Evolutionary conservation across 768 basidiomycete genomes (phyloP).

Genomic region (Rhizopogon roseolus): DNA sequence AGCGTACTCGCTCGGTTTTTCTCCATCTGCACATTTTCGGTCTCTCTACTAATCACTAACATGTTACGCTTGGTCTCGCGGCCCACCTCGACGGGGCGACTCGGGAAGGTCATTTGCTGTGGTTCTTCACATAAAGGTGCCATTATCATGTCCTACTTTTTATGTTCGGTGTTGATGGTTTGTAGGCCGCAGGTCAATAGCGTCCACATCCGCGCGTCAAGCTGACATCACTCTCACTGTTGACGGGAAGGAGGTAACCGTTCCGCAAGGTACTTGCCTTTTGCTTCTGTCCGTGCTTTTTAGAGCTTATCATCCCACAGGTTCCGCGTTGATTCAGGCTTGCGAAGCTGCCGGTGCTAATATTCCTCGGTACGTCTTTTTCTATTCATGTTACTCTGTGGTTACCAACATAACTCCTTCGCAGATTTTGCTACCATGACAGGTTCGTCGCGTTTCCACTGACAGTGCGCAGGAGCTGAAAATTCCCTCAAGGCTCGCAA

Average conservation of each 20-base stretch:
- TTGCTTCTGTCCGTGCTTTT: neutral
- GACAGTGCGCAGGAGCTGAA: conserved; percentile 1
- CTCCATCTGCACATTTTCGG: conserved; percentile 11
- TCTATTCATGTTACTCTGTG: neutral
- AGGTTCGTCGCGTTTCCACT: conserved; percentile 38
- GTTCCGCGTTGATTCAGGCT: conserved; percentile 94
- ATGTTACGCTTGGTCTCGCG: conserved; percentile 74
- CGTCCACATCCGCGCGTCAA: conserved; percentile 59
- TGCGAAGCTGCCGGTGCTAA: conserved; percentile 85
- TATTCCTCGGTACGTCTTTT: conserved; percentile 61
- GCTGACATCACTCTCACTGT: conserved; percentile 90
- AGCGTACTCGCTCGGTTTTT: conserved; percentile 15
- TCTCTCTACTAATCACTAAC: conserved; percentile 15
- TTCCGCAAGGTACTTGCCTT: conserved; percentile 75
- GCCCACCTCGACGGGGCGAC: conserved; percentile 62
- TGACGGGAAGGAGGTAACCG: conserved; percentile 96
- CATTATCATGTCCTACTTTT: neutral
- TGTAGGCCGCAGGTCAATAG: conserved; percentile 56
- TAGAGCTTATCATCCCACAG: conserved; percentile 32
- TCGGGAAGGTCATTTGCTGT: conserved; percentile 56
- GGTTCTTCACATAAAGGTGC: conserved; percentile 32
- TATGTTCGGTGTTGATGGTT: conserved; percentile 2
- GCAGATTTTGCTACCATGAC: conserved; percentile 84
- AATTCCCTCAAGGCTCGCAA: conserved; percentile 61
- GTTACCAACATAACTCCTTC: conserved; percentile 7